A percentile compares a stretch with the other conserved stretches of the same genome.
These are phyloP conservation scores for Earliella scabrosa DNA, from an alignment of 1,284 basidiomycete genomes.

Conservation along the genomic window DNA sequence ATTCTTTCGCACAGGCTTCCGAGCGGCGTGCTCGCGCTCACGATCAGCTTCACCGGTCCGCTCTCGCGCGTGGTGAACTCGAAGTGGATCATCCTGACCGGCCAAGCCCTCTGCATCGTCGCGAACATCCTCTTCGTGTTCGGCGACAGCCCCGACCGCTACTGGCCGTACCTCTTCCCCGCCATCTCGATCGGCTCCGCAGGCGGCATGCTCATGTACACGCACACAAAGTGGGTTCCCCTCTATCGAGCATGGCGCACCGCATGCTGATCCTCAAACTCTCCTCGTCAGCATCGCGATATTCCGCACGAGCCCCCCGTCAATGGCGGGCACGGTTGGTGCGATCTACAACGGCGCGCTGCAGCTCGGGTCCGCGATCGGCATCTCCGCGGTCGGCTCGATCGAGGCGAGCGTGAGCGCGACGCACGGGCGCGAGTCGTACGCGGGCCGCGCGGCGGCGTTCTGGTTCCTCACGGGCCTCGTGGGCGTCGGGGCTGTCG, in stretches of 20 bases:
- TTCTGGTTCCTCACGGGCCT: constrained; percentile 55
- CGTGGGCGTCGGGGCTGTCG: constrained; percentile 38
- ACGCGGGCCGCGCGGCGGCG: constrained; percentile 47
- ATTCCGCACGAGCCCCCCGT: constrained; percentile 49
- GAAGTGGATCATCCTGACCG: constrained; percentile 50
- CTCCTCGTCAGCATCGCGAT: constrained; percentile 54
- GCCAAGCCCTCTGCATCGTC: constrained; percentile 40
- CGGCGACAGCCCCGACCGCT: constrained; percentile 43
- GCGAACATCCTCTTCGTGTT: constrained; percentile 49
- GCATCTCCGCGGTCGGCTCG: constrained; percentile 48
- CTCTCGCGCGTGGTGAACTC: constrained; percentile 43
- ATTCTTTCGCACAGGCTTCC: too few species aligned
- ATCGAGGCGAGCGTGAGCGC: constrained; percentile 51
- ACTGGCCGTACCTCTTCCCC: constrained; percentile 54
- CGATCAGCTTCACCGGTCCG: constrained; percentile 39
- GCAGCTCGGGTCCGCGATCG: constrained; percentile 55
- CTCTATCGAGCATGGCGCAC: constrained; percentile 16
- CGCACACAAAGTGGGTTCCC: constrained; percentile 39
- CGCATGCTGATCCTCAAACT: background rate
- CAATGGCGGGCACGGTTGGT: constrained; percentile 55
- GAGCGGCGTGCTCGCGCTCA: constrained; percentile 42
- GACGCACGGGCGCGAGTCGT: constrained; percentile 33
- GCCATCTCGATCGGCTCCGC: constrained; percentile 49
- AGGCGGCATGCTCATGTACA: constrained; percentile 40
- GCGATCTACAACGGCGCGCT: constrained; percentile 60